These are phyloP conservation scores for Clonostachys sp. DNA, from an alignment of 2,329 filamentous ascomycete genomes.

Conservation along the genomic window DNA sequence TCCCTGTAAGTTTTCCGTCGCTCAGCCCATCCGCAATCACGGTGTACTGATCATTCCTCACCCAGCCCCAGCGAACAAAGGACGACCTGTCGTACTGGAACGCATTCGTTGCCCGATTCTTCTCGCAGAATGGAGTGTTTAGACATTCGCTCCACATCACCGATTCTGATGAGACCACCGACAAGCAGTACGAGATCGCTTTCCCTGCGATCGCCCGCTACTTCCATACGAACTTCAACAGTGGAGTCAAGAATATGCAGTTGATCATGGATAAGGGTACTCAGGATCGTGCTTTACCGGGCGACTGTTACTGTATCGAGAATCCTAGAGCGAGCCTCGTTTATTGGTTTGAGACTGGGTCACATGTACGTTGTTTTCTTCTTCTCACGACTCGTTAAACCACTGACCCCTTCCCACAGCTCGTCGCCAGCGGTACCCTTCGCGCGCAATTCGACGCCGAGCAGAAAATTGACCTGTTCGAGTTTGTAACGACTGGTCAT, in stretches of 20 bases:
- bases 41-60: constrained; percentile 3
- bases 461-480: constrained; percentile 79
- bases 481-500: constrained; percentile 72
- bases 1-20: constrained; percentile 32
- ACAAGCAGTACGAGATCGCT: constrained; percentile 84
- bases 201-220: constrained; percentile 80
- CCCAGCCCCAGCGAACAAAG: constrained; percentile 50
- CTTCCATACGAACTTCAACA: constrained; percentile 84
- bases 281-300: constrained; percentile 49
- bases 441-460: constrained; percentile 74
- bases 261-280: constrained; percentile 71
- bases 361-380: constrained; percentile 58
- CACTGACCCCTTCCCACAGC: constrained; percentile 33
- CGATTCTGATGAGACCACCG: constrained; percentile 49
- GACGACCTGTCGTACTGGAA: constrained; percentile 76
- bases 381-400: constrained; percentile 14
- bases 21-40: background rate
- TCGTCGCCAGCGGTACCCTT: constrained; percentile 73
- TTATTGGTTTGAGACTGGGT: constrained; percentile 83
- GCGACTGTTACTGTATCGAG: constrained; percentile 69
- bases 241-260: constrained; percentile 81
- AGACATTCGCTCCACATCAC: constrained; percentile 62
- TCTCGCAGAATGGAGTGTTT: constrained; percentile 72
- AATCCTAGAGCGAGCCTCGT: constrained; percentile 75
- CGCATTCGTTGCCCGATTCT: constrained; percentile 74